phyloP scores from a whole-genome alignment of 306 rosid genomes.

The Abrus pulchellus region DNA sequence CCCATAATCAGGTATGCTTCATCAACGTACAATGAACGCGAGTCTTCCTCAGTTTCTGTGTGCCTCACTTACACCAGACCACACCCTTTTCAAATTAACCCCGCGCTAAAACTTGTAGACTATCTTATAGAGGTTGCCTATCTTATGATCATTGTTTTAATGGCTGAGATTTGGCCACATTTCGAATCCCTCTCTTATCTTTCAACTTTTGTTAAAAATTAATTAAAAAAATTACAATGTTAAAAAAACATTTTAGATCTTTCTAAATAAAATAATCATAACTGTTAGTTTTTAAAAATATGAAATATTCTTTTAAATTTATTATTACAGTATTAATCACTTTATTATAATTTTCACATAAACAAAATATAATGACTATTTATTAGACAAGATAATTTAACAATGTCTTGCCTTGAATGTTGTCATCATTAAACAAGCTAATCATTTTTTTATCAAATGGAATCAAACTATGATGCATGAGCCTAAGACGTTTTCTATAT shows the following conservation, averaged over 20 bases:
- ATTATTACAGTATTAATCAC: no score
- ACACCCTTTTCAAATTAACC: slow-evolving; percentile 44
- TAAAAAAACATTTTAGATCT: no score
- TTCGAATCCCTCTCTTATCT: slow-evolving; percentile 3
- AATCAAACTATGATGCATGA: slow-evolving; percentile 21
- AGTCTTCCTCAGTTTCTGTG: slow-evolving; percentile 6
- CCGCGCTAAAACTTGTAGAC: slow-evolving; percentile 50
- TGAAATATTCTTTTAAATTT: no score
- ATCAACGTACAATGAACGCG: neutral
- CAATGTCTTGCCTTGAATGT: neutral
- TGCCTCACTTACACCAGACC: slow-evolving; percentile 34
- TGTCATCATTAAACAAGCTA: neutral
- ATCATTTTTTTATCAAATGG: neutral
- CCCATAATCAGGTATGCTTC: slow-evolving; percentile 18
- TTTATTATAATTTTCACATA: neutral
- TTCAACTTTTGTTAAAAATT: neutral
- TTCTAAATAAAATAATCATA: no score
- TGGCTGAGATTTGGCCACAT: slow-evolving; percentile 19
- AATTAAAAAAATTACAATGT: no score
- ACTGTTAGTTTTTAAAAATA: no score
- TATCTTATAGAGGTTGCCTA: neutral
- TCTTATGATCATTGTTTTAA: slow-evolving; percentile 20
- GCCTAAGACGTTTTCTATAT: neutral
- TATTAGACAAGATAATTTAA: neutral
- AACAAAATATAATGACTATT: neutral